Percentiles rank a stretch among this genome's conserved stretches.
Evolutionary conservation across 1,284 basidiomycete genomes (phyloP).

Genomic region (Mycena citricolor): DNA sequence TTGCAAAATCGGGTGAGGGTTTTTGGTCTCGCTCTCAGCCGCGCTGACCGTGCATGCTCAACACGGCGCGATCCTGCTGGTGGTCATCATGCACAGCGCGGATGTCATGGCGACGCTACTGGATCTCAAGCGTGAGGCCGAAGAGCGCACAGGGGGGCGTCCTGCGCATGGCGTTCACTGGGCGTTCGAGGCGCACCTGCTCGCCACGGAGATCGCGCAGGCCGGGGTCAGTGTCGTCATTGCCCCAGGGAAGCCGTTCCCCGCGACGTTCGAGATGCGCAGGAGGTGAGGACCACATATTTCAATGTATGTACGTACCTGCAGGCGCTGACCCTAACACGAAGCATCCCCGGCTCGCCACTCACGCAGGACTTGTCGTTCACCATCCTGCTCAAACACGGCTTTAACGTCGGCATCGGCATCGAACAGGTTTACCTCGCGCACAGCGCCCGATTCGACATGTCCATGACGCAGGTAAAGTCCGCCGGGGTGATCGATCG

Average conservation of each 20-base stretch:
- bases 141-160: constrained; percentile 38
- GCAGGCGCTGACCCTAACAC: constrained; percentile 3
- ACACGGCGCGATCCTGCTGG: constrained; percentile 35
- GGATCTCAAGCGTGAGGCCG: constrained; percentile 58
- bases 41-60: background rate
- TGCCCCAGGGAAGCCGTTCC: constrained; percentile 52
- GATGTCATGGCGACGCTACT: constrained; percentile 71
- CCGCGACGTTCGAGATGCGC: constrained; percentile 53
- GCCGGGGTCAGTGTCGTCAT: constrained; percentile 66
- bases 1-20: constrained; percentile 51
- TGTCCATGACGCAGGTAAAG: constrained; percentile 49
- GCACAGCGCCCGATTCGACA: constrained; percentile 61
- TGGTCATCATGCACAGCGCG: constrained; percentile 58
- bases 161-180: constrained; percentile 50
- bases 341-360: constrained; percentile 63
- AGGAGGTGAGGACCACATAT: constrained; percentile 43
- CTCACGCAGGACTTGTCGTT: constrained; percentile 54
- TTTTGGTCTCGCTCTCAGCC: background rate
- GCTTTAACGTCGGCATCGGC: constrained; percentile 67
- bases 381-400: constrained; percentile 48
- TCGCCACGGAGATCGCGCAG: constrained; percentile 61
- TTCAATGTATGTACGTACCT: no score
- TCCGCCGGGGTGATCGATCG: constrained; percentile 13
- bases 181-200: constrained; percentile 63
- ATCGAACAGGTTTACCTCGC: constrained; percentile 53